phyloP scores from a whole-genome alignment of 1,139 yeast species.

The Yamadazyma triangularis region DNA sequence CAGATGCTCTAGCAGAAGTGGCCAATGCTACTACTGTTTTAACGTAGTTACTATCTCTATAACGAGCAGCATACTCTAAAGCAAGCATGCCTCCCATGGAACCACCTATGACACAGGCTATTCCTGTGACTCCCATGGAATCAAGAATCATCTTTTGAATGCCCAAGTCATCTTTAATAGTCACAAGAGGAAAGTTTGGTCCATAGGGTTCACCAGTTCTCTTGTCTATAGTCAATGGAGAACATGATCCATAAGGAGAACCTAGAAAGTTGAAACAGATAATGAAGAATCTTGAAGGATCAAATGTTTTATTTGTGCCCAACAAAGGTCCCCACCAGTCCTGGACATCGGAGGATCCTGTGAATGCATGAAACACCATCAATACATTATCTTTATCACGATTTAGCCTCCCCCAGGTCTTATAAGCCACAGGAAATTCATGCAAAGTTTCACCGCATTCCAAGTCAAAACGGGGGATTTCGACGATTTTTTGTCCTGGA shows the following conservation, averaged over 20 bases:
- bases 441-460: slow-evolving; percentile 78
- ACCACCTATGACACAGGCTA: slow-evolving; percentile 91
- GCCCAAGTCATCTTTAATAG: slow-evolving; percentile 84
- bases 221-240: slow-evolving; percentile 77
- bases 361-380: slow-evolving; percentile 89
- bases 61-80: slow-evolving; percentile 71
- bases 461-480: slow-evolving; percentile 68
- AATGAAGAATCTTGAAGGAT: slow-evolving; percentile 80
- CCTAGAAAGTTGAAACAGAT: slow-evolving; percentile 89
- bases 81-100: slow-evolving; percentile 99
- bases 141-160: slow-evolving; percentile 74
- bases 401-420: slow-evolving; percentile 89
- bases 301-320: slow-evolving; percentile 85
- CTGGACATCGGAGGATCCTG: slow-evolving; percentile 91
- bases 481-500: slow-evolving; percentile 74
- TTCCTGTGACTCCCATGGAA: slow-evolving; percentile 66
- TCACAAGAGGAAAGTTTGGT: slow-evolving; percentile 90
- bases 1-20: slow-evolving; percentile 90
- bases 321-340: slow-evolving; percentile 99
- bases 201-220: slow-evolving; percentile 76
- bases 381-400: slow-evolving; percentile 65
- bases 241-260: slow-evolving; percentile 93
- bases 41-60: slow-evolving; percentile 68
- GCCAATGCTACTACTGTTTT: slow-evolving; percentile 78
- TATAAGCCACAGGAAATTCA: slow-evolving; percentile 88